A percentile compares a stretch with the other conserved stretches of the same genome.
Evolutionary conservation across 495 filamentous ascomycete genomes (phyloP).

Genomic region (Diplogelasinospora grovesii): DNA sequence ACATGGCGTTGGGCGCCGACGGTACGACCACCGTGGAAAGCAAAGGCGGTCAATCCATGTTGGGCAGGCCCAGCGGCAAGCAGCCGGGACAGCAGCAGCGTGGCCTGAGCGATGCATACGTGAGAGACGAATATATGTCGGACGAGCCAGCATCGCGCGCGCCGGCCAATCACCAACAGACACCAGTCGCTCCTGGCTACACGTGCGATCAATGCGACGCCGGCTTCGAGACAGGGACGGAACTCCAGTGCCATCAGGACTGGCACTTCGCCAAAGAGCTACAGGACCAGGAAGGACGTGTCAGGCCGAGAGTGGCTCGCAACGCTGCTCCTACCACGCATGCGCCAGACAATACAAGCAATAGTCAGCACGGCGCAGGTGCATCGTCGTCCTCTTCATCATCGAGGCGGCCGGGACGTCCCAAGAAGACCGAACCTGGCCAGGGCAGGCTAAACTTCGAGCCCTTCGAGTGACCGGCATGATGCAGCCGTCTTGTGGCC

Average conservation of each 20-base stretch:
- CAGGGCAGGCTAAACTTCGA: constrained; percentile 71
- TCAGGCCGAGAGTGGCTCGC: constrained; percentile 36
- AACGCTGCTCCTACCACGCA: constrained; percentile 19
- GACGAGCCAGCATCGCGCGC: constrained; percentile 12
- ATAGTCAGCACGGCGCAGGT: too few species aligned
- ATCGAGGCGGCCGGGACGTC: constrained; percentile 21
- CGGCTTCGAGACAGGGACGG: constrained; percentile 43
- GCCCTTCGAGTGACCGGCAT: constrained; percentile 42
- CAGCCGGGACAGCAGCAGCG: too few species aligned
- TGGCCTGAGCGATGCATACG: too few species aligned
- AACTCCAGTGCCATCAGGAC: constrained; percentile 75
- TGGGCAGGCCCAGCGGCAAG: constrained; percentile 19
- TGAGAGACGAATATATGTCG: too few species aligned
- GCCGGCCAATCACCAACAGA: constrained; percentile 26
- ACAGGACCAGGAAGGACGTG: constrained; percentile 51
- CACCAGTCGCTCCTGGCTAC: constrained; percentile 41
- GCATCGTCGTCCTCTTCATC: too few species aligned
- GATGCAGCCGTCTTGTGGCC: constrained; percentile 10
- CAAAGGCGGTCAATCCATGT: constrained; percentile 17
- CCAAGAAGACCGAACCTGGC: constrained; percentile 61
- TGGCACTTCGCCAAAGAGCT: constrained; percentile 95
- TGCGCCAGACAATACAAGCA: constrained; percentile 24
- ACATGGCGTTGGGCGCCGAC: constrained; percentile 24
- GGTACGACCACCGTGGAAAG: constrained; percentile 16
- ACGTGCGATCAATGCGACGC: constrained; percentile 62